Evolutionary conservation across 352 stramenopile genomes (phyloP).

Genomic region (Phytophthora lateralis): DNA sequence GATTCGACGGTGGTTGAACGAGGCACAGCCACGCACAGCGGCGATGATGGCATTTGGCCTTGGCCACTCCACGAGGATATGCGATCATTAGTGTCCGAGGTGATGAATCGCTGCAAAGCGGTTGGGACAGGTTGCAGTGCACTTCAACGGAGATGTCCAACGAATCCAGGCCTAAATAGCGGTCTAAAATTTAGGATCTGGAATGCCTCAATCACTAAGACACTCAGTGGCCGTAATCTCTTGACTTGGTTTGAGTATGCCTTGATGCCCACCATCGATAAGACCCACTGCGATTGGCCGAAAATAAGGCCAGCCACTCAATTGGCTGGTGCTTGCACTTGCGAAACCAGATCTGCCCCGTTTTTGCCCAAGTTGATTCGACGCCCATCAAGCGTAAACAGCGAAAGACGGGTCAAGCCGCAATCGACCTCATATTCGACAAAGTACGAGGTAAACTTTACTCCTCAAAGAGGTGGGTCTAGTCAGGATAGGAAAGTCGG

Average conservation of each 20-base stretch:
- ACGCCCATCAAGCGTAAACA: slow-evolving; percentile 24
- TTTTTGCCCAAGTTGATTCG: slow-evolving; percentile 10
- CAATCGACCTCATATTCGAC: slow-evolving; percentile 19
- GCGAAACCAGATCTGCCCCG: neutral
- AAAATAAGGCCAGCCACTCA: slow-evolving; percentile 3
- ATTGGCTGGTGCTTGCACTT: slow-evolving; percentile 3
- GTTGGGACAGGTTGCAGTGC: neutral
- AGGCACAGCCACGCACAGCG: slow-evolving; percentile 16
- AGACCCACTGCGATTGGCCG: slow-evolving; percentile 2
- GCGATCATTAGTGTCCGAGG: neutral
- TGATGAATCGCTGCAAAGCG: neutral
- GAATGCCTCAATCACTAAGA: too few relatives aligned
- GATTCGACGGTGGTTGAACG: slow-evolving; percentile 27
- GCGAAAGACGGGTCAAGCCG: slow-evolving; percentile 12
- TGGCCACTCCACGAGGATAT: slow-evolving; percentile 14
- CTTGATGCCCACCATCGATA: neutral
- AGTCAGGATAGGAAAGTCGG: too few relatives aligned
- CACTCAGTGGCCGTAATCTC: slow-evolving; percentile 23
- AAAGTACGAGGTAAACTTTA: neutral
- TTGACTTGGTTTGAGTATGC: slow-evolving; percentile 5
- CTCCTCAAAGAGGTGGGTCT: neutral
- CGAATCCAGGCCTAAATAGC: neutral
- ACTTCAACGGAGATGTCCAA: slow-evolving; percentile 16
- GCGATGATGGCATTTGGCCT: slow-evolving; percentile 5
- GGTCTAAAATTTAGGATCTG: slow-evolving; percentile 8